These are phyloP conservation scores for Epichloe elymi DNA, from an alignment of 2,329 filamentous ascomycete genomes.

Conservation along the genomic window DNA sequence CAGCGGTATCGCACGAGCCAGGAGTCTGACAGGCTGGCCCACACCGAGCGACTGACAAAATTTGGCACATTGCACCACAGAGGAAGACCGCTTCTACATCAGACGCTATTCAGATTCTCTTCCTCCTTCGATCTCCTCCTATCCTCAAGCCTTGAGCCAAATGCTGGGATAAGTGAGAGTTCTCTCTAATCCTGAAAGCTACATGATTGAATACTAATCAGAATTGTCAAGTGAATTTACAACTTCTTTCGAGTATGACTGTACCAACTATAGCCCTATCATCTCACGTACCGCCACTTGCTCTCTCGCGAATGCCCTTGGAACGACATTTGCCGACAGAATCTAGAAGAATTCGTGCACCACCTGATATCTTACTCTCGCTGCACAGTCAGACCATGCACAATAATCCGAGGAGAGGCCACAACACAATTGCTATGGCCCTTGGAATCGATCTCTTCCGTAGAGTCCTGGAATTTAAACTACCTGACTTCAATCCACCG, in stretches of 20 bases:
- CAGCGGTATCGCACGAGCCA: slow-evolving; percentile 36
- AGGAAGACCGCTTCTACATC: background rate
- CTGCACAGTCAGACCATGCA: background rate
- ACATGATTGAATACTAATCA: background rate
- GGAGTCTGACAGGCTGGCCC: slow-evolving; percentile 26
- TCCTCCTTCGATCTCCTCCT: background rate
- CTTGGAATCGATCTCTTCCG: slow-evolving; percentile 62
- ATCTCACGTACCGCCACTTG: background rate
- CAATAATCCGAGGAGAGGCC: slow-evolving; percentile 50
- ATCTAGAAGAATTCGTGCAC: background rate
- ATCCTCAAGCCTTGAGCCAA: background rate
- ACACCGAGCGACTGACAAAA: slow-evolving; percentile 31
- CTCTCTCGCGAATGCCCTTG: background rate
- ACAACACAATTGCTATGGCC: slow-evolving; percentile 63
- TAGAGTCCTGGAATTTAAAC: slow-evolving; percentile 48
- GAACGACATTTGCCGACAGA: background rate
- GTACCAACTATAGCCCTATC: background rate
- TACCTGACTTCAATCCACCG: slow-evolving; percentile 3
- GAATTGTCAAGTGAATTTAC: background rate
- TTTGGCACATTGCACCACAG: background rate
- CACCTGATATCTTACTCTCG: background rate
- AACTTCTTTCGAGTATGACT: background rate
- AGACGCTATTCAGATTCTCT: background rate
- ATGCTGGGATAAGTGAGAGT: background rate
- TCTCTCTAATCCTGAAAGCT: background rate